A percentile compares a stretch with the other conserved stretches of the same genome.
phyloP scores from a whole-genome alignment of 129 eudicot genomes.

The Logfia minima region DNA sequence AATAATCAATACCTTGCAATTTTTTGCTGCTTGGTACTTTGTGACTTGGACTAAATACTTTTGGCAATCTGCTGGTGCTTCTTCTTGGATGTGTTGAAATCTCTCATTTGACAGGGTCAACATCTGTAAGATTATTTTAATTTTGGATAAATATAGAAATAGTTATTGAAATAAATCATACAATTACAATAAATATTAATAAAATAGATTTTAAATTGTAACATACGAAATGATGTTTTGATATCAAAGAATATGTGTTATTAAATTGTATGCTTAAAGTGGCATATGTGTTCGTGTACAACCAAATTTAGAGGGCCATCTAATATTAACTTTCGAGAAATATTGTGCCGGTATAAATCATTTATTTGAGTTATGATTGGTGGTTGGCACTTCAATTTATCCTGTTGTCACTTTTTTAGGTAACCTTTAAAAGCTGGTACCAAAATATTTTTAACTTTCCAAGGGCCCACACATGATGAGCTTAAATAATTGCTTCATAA shows the following conservation, averaged over 20 bases:
- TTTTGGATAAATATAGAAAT: neutral
- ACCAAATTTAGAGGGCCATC: neutral
- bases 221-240: neutral
- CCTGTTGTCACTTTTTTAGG: conserved; percentile 1
- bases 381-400: conserved; percentile 22
- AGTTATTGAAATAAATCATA: neutral
- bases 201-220: too few species aligned
- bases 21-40: conserved; percentile 86
- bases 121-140: conserved; percentile 54
- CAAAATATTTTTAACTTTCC: conserved; percentile 8
- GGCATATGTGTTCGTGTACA: neutral
- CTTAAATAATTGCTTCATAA: neutral
- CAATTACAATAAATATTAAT: neutral
- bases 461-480: neutral
- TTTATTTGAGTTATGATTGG: conserved; percentile 18
- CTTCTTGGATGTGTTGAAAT: conserved; percentile 71
- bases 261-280: neutral
- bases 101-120: conserved; percentile 72
- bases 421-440: conserved; percentile 15
- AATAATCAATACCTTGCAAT: conserved; percentile 66
- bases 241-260: neutral
- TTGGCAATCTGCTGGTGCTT: conserved; percentile 67
- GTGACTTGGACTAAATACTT: conserved; percentile 79
- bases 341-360: neutral
- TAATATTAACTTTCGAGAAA: neutral